Conservation (phyloP, 73 alveolate species). For the Durusdinium trenchii region DNA sequence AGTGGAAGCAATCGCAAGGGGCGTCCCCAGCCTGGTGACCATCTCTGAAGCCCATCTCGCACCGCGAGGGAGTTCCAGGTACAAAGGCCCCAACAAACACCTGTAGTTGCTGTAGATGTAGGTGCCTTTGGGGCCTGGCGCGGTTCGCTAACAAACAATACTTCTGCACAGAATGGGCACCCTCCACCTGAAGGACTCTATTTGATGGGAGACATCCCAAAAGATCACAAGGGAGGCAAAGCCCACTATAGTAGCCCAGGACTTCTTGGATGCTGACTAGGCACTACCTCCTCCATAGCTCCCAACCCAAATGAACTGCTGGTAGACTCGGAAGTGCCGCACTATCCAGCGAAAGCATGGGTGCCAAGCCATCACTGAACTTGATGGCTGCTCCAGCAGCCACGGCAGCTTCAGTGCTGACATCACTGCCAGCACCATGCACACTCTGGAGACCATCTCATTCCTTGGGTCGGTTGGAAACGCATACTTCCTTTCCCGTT, state of each 20-base stretch:
- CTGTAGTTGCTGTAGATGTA: background rate
- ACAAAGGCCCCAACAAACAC: background rate
- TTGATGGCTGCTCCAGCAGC: background rate
- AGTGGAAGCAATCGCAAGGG: too few species aligned
- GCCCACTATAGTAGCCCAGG: too few species aligned
- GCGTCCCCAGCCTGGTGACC: constrained; percentile 5
- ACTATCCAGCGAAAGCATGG: background rate
- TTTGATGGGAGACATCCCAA: too few species aligned
- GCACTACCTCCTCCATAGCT: background rate
- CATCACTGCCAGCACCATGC: background rate
- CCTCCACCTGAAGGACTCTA: background rate
- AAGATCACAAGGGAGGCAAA: too few species aligned
- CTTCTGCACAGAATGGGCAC: too few species aligned
- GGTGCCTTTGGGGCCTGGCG: constrained; percentile 43
- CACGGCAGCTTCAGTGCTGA: background rate
- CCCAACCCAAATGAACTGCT: constrained; percentile 10
- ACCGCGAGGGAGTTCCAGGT: background rate
- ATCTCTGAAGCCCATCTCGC: background rate
- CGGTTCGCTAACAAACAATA: too few species aligned
- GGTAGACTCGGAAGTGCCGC: background rate
- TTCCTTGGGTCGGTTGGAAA: background rate
- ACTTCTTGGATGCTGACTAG: background rate
- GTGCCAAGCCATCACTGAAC: constrained; percentile 23
- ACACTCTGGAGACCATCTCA: background rate
- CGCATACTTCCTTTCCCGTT: background rate